Percentiles rank a stretch among this genome's conserved stretches.
Evolutionary conservation across 192 early-diverging fungal species (phyloP).

Genomic region (Entomortierella chlamydospora): DNA sequence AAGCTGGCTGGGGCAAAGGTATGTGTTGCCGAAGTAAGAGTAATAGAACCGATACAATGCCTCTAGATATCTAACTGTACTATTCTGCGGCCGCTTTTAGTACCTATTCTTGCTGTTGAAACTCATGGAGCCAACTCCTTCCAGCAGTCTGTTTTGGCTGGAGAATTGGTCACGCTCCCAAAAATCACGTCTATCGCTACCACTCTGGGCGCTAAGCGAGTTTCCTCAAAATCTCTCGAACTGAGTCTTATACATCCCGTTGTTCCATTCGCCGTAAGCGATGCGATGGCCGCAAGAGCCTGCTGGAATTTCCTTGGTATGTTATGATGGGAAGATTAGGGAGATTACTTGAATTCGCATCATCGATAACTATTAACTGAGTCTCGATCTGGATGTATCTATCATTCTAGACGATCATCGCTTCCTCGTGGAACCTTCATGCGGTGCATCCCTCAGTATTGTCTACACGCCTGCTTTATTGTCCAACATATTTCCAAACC

Average conservation of each 20-base stretch:
- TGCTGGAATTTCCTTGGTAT: slow-evolving; percentile 65
- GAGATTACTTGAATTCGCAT: no score
- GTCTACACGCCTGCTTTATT: slow-evolving; percentile 69
- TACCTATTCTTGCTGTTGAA: slow-evolving; percentile 80
- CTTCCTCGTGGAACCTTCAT: slow-evolving; percentile 70
- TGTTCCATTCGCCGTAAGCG: slow-evolving; percentile 66
- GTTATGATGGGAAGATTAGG: background rate
- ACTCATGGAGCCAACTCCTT: slow-evolving; percentile 81
- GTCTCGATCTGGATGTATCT: no score
- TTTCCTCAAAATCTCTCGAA: slow-evolving; percentile 58
- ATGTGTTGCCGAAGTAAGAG: background rate
- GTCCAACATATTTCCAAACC: slow-evolving; percentile 69
- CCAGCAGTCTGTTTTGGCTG: slow-evolving; percentile 70
- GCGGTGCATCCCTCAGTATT: slow-evolving; percentile 71
- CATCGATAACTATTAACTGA: background rate
- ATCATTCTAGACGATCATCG: slow-evolving; percentile 62
- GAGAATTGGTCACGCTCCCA: slow-evolving; percentile 56
- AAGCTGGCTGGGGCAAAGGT: slow-evolving; percentile 67
- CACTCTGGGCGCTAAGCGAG: slow-evolving; percentile 55
- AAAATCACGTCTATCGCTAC: slow-evolving; percentile 62
- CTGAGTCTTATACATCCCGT: slow-evolving; percentile 64
- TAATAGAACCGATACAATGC: no score
- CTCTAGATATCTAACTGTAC: no score
- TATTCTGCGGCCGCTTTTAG: slow-evolving; percentile 18
- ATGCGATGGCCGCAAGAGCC: slow-evolving; percentile 68